These are phyloP conservation scores for Calonectria crousiana DNA, from an alignment of 2,329 filamentous ascomycete genomes.

Conservation along the genomic window DNA sequence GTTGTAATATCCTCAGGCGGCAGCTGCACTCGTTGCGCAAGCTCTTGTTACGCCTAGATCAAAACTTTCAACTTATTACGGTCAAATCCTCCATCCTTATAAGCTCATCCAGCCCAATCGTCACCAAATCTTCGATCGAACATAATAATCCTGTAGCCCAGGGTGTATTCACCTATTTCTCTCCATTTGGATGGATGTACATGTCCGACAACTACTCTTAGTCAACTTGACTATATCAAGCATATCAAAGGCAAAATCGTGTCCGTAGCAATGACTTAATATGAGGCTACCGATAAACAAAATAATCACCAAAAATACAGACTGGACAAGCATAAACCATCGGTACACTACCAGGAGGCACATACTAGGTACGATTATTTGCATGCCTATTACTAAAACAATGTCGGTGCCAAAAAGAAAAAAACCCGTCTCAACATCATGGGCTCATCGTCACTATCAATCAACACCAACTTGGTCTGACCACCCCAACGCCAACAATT, in stretches of 20 bases:
- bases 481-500: constrained; percentile 30
- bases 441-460: not conserved
- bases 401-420: not conserved
- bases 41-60: not conserved
- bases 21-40: not conserved
- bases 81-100: not conserved
- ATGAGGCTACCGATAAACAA: not conserved
- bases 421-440: not conserved
- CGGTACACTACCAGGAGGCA: too few species aligned
- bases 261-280: not conserved
- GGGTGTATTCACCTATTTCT: not conserved
- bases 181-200: not conserved
- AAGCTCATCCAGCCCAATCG: not conserved
- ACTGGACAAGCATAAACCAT: not conserved
- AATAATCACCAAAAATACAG: not conserved
- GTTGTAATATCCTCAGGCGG: not conserved
- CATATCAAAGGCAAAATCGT: not conserved
- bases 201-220: not conserved
- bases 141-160: not conserved
- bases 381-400: not conserved
- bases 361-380: not conserved
- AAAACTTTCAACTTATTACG: not conserved
- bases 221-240: not conserved
- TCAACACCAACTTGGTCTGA: constrained; percentile 17
- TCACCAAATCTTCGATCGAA: not conserved